phyloP scores from a whole-genome alignment of 164 flowering plant genomes.

The Berberis thunbergii region DNA sequence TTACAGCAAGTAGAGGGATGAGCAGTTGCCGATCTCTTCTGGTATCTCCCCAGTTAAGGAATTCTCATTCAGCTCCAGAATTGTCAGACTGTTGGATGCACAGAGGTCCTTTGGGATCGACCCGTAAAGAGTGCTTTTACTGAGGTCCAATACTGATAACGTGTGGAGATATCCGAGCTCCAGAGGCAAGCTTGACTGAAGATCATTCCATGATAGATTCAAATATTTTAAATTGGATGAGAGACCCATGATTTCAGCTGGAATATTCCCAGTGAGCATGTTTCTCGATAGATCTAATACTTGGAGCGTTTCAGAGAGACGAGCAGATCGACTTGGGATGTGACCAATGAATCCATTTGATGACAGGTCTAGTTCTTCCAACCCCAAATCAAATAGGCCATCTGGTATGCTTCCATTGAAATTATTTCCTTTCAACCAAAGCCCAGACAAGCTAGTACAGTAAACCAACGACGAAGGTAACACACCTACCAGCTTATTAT shows the following conservation, averaged over 20 bases:
- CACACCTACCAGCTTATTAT: slow-evolving; percentile 44
- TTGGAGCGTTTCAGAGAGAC: slow-evolving; percentile 38
- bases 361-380: slow-evolving; percentile 65
- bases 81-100: slow-evolving; percentile 47
- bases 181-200: slow-evolving; percentile 51
- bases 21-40: slow-evolving; percentile 75
- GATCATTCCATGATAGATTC: slow-evolving; percentile 80
- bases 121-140: slow-evolving; percentile 45
- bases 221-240: slow-evolving; percentile 55
- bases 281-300: slow-evolving; percentile 61
- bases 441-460: slow-evolving; percentile 35
- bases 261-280: slow-evolving; percentile 51
- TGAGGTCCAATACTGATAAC: slow-evolving; percentile 64
- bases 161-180: slow-evolving; percentile 57
- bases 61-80: slow-evolving; percentile 82
- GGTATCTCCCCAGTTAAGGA: slow-evolving; percentile 60
- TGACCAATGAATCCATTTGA: slow-evolving; percentile 40
- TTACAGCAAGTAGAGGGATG: slow-evolving; percentile 76
- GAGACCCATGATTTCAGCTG: slow-evolving; percentile 63
- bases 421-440: slow-evolving; percentile 41
- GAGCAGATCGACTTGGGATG: slow-evolving; percentile 55
- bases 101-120: slow-evolving; percentile 68
- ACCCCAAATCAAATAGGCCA: slow-evolving; percentile 53
- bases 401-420: slow-evolving; percentile 70
- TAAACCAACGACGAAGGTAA: slow-evolving; percentile 42